Base-by-base conservation (phyloP, 257 asterid species). In the Paraleonurus japonicus region DNA sequence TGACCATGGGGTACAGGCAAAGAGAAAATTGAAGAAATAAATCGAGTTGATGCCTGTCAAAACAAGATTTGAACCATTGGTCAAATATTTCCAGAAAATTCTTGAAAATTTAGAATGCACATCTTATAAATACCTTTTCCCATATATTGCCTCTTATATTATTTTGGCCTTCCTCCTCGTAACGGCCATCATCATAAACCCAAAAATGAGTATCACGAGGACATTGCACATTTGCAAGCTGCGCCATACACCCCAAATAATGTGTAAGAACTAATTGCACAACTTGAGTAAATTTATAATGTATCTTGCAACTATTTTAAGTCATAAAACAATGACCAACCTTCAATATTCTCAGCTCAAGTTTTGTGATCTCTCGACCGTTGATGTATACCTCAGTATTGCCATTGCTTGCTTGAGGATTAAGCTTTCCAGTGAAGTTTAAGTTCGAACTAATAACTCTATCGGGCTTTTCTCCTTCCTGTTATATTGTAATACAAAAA, bases 201-300 rank as follows among this genome's bases (percentile, higher is more conserved):
- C 97, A 90, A 79, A 90, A 90, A 85, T 90, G 97, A 41, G 97
- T 90, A 80, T 90, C 97, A 69, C 97, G 96, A 57, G 97, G 97
- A 53, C 97, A 90, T 70, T 90, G 97, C 79, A 87, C 96, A 26
- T 85, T 88, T 66, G 95, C 97, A 73, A 88, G 86, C 97, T 90
- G 89, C 50, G 71, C 55, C 12, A 72, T 5, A 69, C 32, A 45
- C 50, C 68, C 68, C 71, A 45, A 57, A 35, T 53, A 70, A 26
- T 39, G 75, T 15, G 24, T 65, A 19, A 62, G 74, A 51, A 65
- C 65, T 19, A 69, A 47, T 53, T 26, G 5, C 24, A 10, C 45
- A 35, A n/a, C 33, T 26, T 13, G 57, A 41, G 57, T 67, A 32
- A 53, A 61, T 45, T 5, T 54, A 17, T 39, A 5, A 58, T 39